Evolutionary conservation across 2,329 filamentous ascomycete genomes (phyloP), one percentile per base, ranked within the genome.

Genomic region (Leptographium lundbergii): DNA sequence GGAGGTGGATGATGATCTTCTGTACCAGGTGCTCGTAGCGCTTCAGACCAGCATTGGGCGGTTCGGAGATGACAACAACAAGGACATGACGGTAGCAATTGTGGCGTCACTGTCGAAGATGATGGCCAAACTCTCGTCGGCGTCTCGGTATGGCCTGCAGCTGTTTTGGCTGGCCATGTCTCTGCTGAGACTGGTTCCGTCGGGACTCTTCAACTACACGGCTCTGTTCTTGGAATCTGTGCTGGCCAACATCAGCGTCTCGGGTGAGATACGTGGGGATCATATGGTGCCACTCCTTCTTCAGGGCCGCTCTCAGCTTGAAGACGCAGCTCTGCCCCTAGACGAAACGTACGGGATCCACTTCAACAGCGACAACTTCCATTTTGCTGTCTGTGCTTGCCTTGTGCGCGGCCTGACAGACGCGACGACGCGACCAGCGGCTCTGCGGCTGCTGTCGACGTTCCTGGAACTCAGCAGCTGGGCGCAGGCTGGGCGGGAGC

Each of bases 161-260:
- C 73, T 88, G 6, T 88, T 88, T 67, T 88, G 85, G 85, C 73
- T 88, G 39, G 84, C 83, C 11, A 80, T 87, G 63, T 86, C 84
- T 2, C 73, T 88, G 1, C 74, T 87, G 27, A 78, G 85, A 9
- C 76, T 87, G 3, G 81, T 86, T 19, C 84, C 85, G 4, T 73
- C 79, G 6, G 73, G 71, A 47, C 74, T 87, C 1, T 87, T 87
- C 71, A 87, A 85, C 68, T 85, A 81, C 66, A 79, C 84, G 4
- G 83, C 83, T 1, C 75, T 79, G 34, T 84, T 88, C 59, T 73
- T 88, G 1, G 83, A 87, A 64, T 79, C 84, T 3, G 81, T 87
- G 1, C 67, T 87, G 50, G 77, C 76, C 52, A 87, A 87, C 61
- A 84, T 87, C 61, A 80, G 80, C 60, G 81, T 80, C 2, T 79